phyloP scores from a whole-genome alignment of 23 red algal species.

The Gracilaria domingensis region DNA sequence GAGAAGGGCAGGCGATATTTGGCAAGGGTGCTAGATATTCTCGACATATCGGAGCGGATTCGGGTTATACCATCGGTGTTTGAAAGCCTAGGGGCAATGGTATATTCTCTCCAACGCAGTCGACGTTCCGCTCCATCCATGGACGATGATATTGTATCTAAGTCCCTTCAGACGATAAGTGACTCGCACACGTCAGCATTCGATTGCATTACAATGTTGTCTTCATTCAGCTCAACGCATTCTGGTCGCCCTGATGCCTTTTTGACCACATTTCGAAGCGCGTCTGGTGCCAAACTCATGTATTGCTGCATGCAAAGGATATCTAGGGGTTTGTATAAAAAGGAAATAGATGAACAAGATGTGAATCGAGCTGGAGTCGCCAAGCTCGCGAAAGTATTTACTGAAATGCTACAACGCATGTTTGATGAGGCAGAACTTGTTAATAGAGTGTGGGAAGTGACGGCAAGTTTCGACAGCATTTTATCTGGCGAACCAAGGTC shows the following conservation, averaged over 20 bases:
- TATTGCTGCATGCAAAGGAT: constrained; percentile 61
- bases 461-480: constrained; percentile 54
- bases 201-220: constrained; percentile 47
- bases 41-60: constrained; percentile 54
- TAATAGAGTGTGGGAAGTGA: constrained; percentile 59
- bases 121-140: neutral
- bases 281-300: constrained; percentile 46
- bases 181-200: constrained; percentile 30
- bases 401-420: constrained; percentile 29
- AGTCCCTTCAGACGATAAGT: constrained; percentile 4
- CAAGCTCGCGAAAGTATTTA: constrained; percentile 35
- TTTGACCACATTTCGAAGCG: constrained; percentile 52
- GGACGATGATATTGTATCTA: constrained; percentile 9
- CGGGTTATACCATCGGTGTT: constrained; percentile 54
- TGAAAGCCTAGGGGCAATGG: constrained; percentile 51
- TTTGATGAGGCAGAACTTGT: constrained; percentile 60
- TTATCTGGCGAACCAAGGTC: constrained; percentile 12
- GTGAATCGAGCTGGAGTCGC: constrained; percentile 1
- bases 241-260: constrained; percentile 48
- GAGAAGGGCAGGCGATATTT: constrained; percentile 59
- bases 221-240: constrained; percentile 43
- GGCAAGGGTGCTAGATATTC: constrained; percentile 45
- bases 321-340: constrained; percentile 18
- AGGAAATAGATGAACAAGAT: constrained; percentile 47
- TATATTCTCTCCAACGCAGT: constrained; percentile 50